Conservation (phyloP, 208 protist genomes). For the Balamuthia mandrillaris region DNA sequence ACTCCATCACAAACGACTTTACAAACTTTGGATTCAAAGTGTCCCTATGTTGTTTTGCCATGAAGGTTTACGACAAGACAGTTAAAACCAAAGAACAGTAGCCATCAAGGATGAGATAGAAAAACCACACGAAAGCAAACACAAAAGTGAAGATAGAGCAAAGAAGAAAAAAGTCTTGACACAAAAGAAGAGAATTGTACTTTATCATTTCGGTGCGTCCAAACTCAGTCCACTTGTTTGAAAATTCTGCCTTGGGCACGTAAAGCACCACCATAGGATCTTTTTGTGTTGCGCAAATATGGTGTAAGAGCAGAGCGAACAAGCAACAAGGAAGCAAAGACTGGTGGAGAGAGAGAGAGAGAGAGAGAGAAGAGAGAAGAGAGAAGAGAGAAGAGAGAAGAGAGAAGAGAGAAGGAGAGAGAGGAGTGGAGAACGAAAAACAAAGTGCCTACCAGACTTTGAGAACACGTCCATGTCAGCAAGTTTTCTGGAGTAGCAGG, state of each 20-base stretch:
- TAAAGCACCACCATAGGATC: not conserved
- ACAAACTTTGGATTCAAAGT: constrained; percentile 32
- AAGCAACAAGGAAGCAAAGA: too few relatives aligned
- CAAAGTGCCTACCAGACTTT: constrained; percentile 6
- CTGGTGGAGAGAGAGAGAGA: not conserved
- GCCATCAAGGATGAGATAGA: not conserved
- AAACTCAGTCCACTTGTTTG: constrained; percentile 6
- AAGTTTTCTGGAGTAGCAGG: not conserved
- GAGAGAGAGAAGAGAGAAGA: not conserved
- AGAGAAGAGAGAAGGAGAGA: not conserved
- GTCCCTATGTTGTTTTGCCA: too few relatives aligned
- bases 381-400: not conserved
- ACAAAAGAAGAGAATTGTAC: not conserved
- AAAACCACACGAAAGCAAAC: not conserved
- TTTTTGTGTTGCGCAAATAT: too few relatives aligned
- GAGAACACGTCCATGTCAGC: constrained; percentile 26
- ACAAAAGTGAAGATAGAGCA: not conserved
- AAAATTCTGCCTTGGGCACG: not conserved
- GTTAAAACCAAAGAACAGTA: not conserved
- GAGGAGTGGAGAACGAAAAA: not conserved
- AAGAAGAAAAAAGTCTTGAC: not conserved
- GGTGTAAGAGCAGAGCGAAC: too few relatives aligned
- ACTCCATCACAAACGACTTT: not conserved
- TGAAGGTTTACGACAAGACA: too few relatives aligned
- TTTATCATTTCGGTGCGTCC: constrained; percentile 22